Base-by-base conservation (phyloP, 352 stramenopile genomes). In the Pythium apleroticum region DNA sequence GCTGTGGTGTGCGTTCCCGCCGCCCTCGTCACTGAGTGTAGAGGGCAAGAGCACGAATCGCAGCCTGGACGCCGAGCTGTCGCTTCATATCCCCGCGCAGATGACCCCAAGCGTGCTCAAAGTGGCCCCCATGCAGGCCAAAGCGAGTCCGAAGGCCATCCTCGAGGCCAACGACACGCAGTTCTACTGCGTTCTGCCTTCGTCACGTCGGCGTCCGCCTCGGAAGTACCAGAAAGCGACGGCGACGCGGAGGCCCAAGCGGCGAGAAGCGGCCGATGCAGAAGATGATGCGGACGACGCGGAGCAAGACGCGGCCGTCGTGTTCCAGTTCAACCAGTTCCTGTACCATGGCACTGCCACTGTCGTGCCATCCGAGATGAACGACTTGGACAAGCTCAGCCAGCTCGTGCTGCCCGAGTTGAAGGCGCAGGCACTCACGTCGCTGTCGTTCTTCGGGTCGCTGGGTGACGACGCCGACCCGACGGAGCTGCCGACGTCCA, bases 281-380 rank as follows among this genome's bases (percentile, higher is more conserved):
- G 63, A 74, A n/a, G 57, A 66, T 10, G 49, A 74, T 4, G 59
- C 71, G 9, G 68, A 76, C 17, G 65, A 69, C n/a, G 19, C 7
- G n/a, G 60, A 70, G 3, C 61, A 64, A 50, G 45, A 59, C 5
- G 59, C 28, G 7, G 0, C 61, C 15, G 81, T 88, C 0, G 69
- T 90, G 1, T 90, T 90, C 59, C 77, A 86, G 50, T 88, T 90
- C 68, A 84, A 88, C 52, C 59, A 87, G 59, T 89, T 77, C 61
- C 63, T 85, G 2, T 90, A 90, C 45, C 63, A 75, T 11, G 79
- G 81, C 3, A 69, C 57, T 7, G 57, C 75, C 15, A 60, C 59
- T 14, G 31, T 88, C 8, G 58, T 61, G 6, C 57, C 60, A 4
- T 52, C 24, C 0, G 59, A 69, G 33, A 25, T 90, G 41, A 70